Conservation (phyloP, 2,329 filamentous ascomycete genomes). For the Colletotrichum filicis region DNA sequence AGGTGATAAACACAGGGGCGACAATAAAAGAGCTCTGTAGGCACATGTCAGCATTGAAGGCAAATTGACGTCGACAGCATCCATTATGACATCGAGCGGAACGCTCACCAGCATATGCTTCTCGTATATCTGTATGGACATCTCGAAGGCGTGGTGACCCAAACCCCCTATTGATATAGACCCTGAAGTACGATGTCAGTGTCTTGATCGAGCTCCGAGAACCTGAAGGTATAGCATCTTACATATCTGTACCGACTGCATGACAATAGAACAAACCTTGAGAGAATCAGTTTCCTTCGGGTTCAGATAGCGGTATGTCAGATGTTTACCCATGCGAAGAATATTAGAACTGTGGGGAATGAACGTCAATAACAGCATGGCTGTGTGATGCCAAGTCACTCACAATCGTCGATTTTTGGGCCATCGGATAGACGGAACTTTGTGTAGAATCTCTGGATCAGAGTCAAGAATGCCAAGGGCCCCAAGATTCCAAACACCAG, state of each 20-base stretch:
- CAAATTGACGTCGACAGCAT: too few species aligned
- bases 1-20: slow-evolving; percentile 44
- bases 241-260: slow-evolving; percentile 41
- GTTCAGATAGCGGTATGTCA: background rate
- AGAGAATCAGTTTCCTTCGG: background rate
- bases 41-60: too few species aligned
- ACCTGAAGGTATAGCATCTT: background rate
- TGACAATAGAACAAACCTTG: slow-evolving; percentile 25
- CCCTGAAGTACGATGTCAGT: slow-evolving; percentile 26
- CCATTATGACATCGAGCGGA: background rate
- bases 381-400: slow-evolving; percentile 7
- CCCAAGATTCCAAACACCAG: slow-evolving; percentile 42
- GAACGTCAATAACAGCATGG: background rate
- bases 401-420: slow-evolving; percentile 34
- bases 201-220: background rate
- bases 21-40: slow-evolving; percentile 42
- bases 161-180: slow-evolving; percentile 41
- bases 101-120: slow-evolving; percentile 37
- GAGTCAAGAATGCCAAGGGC: slow-evolving; percentile 39
- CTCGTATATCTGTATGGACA: slow-evolving; percentile 37
- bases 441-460: slow-evolving; percentile 43
- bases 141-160: slow-evolving; percentile 42
- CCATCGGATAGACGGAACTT: slow-evolving; percentile 33
- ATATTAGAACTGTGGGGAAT: slow-evolving; percentile 15
- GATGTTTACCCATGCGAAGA: slow-evolving; percentile 40